Percentiles rank a stretch among this genome's conserved stretches.
Conservation (phyloP, 441 rosid species). For the Pelargonium cotyledonis region DNA sequence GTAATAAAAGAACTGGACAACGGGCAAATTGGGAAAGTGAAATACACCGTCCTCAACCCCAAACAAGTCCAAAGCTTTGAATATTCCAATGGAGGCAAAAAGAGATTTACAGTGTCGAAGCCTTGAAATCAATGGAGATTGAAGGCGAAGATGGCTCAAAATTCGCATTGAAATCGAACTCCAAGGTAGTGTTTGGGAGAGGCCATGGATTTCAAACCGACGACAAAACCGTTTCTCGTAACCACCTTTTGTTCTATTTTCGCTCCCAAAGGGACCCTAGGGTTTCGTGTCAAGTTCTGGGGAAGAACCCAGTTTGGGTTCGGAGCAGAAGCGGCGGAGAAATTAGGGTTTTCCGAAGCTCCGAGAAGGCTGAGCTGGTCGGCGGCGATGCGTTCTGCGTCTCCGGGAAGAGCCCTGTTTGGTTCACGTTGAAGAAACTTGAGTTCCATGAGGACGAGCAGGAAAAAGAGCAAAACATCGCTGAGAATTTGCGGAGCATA, state of each 20-base stretch:
- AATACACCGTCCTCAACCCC: too few relatives aligned
- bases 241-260: conserved; percentile 39
- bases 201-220: conserved; percentile 39
- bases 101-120: too few relatives aligned
- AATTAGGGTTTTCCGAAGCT: conserved; percentile 37
- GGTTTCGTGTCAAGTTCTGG: conserved; percentile 53
- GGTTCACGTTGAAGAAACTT: conserved; percentile 45
- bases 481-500: conserved; percentile 22
- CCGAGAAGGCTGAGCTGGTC: conserved; percentile 40
- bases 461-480: background rate
- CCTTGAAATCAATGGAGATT: conserved; percentile 41
- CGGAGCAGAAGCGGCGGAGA: conserved; percentile 22
- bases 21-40: too few relatives aligned
- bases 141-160: conserved; percentile 58
- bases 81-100: too few relatives aligned
- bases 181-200: conserved; percentile 45
- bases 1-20: too few relatives aligned
- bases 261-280: conserved; percentile 26
- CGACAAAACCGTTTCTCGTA: conserved; percentile 58
- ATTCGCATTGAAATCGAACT: conserved; percentile 25
- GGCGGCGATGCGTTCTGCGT: conserved; percentile 54
- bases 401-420: conserved; percentile 42
- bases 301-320: conserved; percentile 68
- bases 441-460: conserved; percentile 22
- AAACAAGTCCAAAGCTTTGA: too few relatives aligned